Evolutionary conservation across 208 protist species (phyloP).

Genomic region (Porcisia deanei): DNA sequence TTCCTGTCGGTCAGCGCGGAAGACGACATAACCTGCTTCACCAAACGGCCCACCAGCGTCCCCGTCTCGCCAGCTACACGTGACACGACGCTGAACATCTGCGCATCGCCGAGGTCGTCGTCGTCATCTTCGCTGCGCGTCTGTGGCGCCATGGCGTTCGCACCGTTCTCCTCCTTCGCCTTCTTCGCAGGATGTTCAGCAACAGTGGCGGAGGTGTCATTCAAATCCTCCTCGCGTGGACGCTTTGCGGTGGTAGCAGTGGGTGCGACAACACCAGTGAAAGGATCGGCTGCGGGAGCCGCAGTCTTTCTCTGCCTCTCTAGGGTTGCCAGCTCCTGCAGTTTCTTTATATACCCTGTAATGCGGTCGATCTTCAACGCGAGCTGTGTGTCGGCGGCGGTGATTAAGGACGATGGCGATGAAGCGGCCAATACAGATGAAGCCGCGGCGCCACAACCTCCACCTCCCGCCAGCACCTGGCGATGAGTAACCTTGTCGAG

Average conservation of each 20-base stretch:
- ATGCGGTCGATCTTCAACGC: constrained; percentile 87
- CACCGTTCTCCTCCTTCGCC: neutral
- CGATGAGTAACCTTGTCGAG: constrained; percentile 64
- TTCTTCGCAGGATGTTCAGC: constrained; percentile 2
- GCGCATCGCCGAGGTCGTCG: constrained; percentile 41
- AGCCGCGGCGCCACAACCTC: constrained; percentile 5
- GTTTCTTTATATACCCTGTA: constrained; percentile 84
- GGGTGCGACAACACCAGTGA: neutral
- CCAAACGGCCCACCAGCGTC: constrained; percentile 33
- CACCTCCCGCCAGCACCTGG: constrained; percentile 6
- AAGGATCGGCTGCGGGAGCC: neutral
- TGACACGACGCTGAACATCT: constrained; percentile 55
- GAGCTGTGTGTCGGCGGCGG: constrained; percentile 57
- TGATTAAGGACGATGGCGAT: neutral
- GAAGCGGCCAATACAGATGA: neutral
- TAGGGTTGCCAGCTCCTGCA: constrained; percentile 75
- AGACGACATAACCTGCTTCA: constrained; percentile 26
- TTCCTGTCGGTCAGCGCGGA: neutral
- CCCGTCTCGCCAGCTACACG: constrained; percentile 38
- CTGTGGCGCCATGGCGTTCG: neutral
- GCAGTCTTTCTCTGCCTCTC: constrained; percentile 25
- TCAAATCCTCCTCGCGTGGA: neutral
- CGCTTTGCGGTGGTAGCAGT: neutral
- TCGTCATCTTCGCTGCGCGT: constrained; percentile 7
- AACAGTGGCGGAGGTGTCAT: neutral